Conservation (phyloP, 352 stramenopile genomes). For the Discostella stelligera region DNA sequence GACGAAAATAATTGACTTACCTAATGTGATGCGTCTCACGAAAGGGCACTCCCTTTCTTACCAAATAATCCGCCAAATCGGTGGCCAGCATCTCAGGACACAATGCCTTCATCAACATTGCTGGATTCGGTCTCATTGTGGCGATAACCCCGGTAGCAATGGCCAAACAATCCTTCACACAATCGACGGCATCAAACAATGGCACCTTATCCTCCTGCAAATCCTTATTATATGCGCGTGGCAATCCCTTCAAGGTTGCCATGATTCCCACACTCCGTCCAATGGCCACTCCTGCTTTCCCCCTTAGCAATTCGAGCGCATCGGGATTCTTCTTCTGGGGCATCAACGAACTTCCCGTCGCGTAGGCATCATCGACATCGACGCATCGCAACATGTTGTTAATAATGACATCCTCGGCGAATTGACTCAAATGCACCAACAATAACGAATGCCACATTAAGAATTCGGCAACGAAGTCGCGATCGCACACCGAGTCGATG, state of each 20-base stretch:
- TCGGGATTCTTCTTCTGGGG: slow-evolving; percentile 99
- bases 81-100: slow-evolving; percentile 99
- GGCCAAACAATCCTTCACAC: slow-evolving; percentile 94
- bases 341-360: slow-evolving; percentile 97
- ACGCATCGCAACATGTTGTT: slow-evolving; percentile 92
- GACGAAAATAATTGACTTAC: too few relatives aligned
- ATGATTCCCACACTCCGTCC: slow-evolving; percentile 93
- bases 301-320: slow-evolving; percentile 95
- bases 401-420: slow-evolving; percentile 99
- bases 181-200: slow-evolving; percentile 96
- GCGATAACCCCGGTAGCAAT: slow-evolving; percentile 95
- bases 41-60: slow-evolving; percentile 98
- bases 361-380: slow-evolving; percentile 96
- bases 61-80: slow-evolving; percentile 98
- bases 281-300: slow-evolving; percentile 94
- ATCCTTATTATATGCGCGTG: slow-evolving; percentile 99
- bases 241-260: slow-evolving; percentile 93
- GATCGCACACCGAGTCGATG: slow-evolving; percentile 96
- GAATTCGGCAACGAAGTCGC: slow-evolving; percentile 99
- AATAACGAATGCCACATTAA: slow-evolving; percentile 96
- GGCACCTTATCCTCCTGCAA: slow-evolving; percentile 98
- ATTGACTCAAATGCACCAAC: slow-evolving; percentile 95
- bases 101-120: slow-evolving; percentile 92
- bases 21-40: slow-evolving; percentile 98
- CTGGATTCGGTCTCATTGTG: slow-evolving; percentile 93